Conservation (phyloP, 495 filamentous ascomycete genomes). For the Sporormia fimetaria region DNA sequence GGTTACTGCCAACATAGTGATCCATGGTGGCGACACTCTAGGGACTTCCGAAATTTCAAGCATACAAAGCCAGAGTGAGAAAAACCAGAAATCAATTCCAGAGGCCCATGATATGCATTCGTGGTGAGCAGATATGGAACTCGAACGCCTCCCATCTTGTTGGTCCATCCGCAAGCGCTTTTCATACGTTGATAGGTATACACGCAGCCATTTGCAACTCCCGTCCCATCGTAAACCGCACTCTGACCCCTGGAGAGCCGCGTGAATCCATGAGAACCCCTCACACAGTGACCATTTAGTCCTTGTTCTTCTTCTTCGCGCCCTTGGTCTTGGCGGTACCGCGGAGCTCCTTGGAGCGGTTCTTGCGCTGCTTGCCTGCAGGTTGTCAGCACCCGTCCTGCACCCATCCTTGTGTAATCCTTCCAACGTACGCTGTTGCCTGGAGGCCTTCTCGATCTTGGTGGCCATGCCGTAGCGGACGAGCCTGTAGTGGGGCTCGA, state of each 20-base stretch:
- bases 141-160: slow-evolving; percentile 25
- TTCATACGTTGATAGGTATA: slow-evolving; percentile 24
- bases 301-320: slow-evolving; percentile 54
- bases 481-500: slow-evolving; percentile 96
- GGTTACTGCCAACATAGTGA: too few species aligned
- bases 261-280: neutral
- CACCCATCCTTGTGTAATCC: neutral
- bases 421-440: slow-evolving; percentile 95
- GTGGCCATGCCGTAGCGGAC: slow-evolving; percentile 78
- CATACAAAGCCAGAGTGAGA: too few species aligned
- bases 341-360: slow-evolving; percentile 95
- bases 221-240: slow-evolving; percentile 10
- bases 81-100: too few species aligned
- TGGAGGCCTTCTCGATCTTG: slow-evolving; percentile 91
- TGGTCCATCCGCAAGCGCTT: slow-evolving; percentile 20
- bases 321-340: slow-evolving; percentile 88
- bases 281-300: slow-evolving; percentile 29
- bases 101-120: slow-evolving; percentile 27
- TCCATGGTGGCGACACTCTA: too few species aligned
- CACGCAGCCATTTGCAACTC: slow-evolving; percentile 22
- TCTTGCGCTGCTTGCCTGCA: slow-evolving; percentile 99
- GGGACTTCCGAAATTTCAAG: too few species aligned
- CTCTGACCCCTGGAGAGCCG: slow-evolving; percentile 11
- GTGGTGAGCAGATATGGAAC: slow-evolving; percentile 19
- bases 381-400: slow-evolving; percentile 31